Evolutionary conservation across 768 basidiomycete species (phyloP).

Genomic region (Tylopilus rubrobrunneus): DNA sequence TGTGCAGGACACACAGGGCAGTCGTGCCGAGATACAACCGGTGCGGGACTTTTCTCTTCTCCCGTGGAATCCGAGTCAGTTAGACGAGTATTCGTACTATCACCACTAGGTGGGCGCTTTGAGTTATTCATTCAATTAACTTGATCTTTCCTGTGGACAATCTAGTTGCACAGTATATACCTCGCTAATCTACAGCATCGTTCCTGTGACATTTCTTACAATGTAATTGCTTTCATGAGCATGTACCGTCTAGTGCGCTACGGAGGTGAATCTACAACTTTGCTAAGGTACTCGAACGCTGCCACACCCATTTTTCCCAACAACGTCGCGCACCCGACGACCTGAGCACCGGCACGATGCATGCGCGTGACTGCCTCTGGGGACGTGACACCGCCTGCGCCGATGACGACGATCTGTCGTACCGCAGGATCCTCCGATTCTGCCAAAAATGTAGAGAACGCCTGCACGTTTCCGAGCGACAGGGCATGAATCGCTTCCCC

Average conservation of each 20-base stretch:
- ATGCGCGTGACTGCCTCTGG: slow-evolving; percentile 60
- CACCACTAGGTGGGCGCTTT: slow-evolving; percentile 15
- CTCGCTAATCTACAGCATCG: slow-evolving; percentile 14
- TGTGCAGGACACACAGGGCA: slow-evolving; percentile 1
- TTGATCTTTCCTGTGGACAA: slow-evolving; percentile 1
- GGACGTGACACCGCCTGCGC: slow-evolving; percentile 78
- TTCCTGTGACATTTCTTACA: slow-evolving; percentile 5
- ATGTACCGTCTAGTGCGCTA: slow-evolving; percentile 14
- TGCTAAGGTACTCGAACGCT: slow-evolving; percentile 45
- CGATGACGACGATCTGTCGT: slow-evolving; percentile 56
- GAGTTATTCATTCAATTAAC: slow-evolving; percentile 29
- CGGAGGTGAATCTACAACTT: slow-evolving; percentile 3
- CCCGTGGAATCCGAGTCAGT: no score
- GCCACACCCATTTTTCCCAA: slow-evolving; percentile 51
- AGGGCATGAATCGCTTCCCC: slow-evolving; percentile 74
- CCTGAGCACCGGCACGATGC: slow-evolving; percentile 67
- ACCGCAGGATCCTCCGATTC: slow-evolving; percentile 39
- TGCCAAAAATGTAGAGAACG: slow-evolving; percentile 52
- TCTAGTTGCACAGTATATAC: background rate
- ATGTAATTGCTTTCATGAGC: slow-evolving; percentile 19
- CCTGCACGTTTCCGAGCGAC: slow-evolving; percentile 73
- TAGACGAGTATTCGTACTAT: no score
- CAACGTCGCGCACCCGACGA: slow-evolving; percentile 62
- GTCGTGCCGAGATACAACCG: background rate
- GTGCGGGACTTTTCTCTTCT: background rate